Evolutionary conservation across 192 early-diverging fungal species (phyloP), one percentile per base, ranked within the genome.

Genomic region (Umbelopsis sp.): DNA sequence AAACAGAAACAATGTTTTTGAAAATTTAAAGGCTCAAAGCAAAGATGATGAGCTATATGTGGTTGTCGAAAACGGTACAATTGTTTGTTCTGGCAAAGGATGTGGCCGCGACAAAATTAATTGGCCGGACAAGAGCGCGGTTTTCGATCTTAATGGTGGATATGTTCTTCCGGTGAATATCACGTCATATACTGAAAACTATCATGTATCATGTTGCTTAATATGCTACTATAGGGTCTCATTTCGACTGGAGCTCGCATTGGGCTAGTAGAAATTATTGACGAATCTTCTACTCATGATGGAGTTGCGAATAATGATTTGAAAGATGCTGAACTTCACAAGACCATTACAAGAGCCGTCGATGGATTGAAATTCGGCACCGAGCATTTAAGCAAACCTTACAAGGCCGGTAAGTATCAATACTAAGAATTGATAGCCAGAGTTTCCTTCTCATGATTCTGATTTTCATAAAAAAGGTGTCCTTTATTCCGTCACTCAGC

Each of bases 361-460:
- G 90, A 92, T 76, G 92, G 91, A 7, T 65, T 93, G 45, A 84
- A 87, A 68, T 82, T 93, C 35, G 88, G 80, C 22, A 83, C 84
- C 3, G 64, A 83, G 30, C 87, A 85, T 73, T 73, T 88, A 65
- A 73, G 85, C 37, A 82, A 79, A 27, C 84, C 87, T 13, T 85
- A 80, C 68, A 84, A 81, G 68, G 82, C 81, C 45, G 91, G 86
- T 61, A 78, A 50, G 25, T 25, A 41, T 10, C 37, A 9, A 10
- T 41, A 41, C 7, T 22, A 15, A 30, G 7, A 7, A 5, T 23
- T 41, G 61, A 20, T 16, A 12, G 5, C 8, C 6, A 65, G 3
- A 6, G 5, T 41, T 10, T 10, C 10, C 37, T 41, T 41, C 37
- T 41, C 1, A 65, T 23, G 12, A 25, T 45, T 33, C 12, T 33